Evolutionary conservation across 441 rosid genomes (phyloP), one percentile per base, ranked within the genome.

Genomic region (Theobroma grandiflorum): DNA sequence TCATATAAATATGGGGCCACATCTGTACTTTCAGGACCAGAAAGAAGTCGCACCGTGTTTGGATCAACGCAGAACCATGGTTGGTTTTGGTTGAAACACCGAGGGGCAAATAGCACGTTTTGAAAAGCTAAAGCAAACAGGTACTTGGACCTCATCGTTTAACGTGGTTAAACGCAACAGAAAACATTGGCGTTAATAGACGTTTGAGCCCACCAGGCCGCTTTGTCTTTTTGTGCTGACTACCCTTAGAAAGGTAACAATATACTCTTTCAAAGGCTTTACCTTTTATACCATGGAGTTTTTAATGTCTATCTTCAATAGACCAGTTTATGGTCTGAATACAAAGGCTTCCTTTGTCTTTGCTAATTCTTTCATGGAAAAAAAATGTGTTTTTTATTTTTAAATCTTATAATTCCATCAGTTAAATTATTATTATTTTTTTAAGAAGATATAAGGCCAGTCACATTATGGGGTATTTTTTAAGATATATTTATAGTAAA

Each of bases 211-310:
- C 78, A 35, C 37, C 49, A 20, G 7, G 33, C 55, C 15, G 8
- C 73, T 67, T 83, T 85, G 80, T 83, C 81, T 22, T 78, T 79
- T 67, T 45, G 83, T 57, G 84, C 81, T 67, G 78, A 76, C 82
- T 72, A 55, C 57, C 1, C 71, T 45, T 22, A 9, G 58, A 31
- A 78, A 67, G 77, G 59, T n/a, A 50, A 65, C 2, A 8, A 72
- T 58, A 45, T 5, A 14, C 26, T 37, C 4, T 71, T 38, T 26
- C 4, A 38, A 62, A 31, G 0, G 42, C 49, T 33, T 11, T 66
- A 4, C 1, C 47, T 67, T 74, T 61, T 9, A 49, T 59, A 40
- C 63, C 31, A 45, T 1, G 22, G 55, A 59, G 12, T 59, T 18
- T 20, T 12, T 50, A 16, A 14, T 47, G 71, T 71, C 8, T 76